Base-by-base conservation (phyloP, 2,329 filamentous ascomycete genomes). In the Exophiala sp. region DNA sequence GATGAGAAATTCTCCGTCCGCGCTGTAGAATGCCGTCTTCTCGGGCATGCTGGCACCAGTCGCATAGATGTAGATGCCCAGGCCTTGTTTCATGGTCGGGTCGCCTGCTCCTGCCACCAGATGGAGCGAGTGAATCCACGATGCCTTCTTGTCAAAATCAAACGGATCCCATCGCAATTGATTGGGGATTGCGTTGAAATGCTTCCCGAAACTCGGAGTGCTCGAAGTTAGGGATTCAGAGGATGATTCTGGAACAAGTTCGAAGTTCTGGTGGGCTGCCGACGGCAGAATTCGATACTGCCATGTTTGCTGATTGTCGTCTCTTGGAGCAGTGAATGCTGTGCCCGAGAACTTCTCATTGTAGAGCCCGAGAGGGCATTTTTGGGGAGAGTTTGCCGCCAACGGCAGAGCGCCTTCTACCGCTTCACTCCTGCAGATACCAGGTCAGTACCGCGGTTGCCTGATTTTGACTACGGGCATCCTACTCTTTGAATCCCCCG, bases 111-210 rank as follows among this genome's bases (percentile, higher is more conserved):
- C 89, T 1, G 88, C 89, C 9, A 95, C 78, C 16, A 91, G 77
- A 55, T 87, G 83, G 59, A 92, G 71, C 52, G 80, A 80, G 63
- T 86, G 81, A 18, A 87, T 82, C 83, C 84, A 88, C 63, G 87
- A 83, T 2, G 83, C 82, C 67, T 87, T 78, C 41, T 61, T 58
- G 59, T 89, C 84, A 45, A 91, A 75, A 63, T 90, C 85, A 66
- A 90, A 89, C 2, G 84, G 85, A 61, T 88, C 84, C 89, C 89
- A 94, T 61, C 88, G 82, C 29, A 92, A 76, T 70, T 92, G 88
- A 66, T 91, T 91, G 3, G 89, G 89, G 47, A 91, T 86, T 63
- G 89, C 85, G 63, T 87, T 83, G 62, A 89, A 78, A 65, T 81
- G 81, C 59, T 79, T 68, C 63, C 77, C 66, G 68, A 73, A 66